A percentile compares a stretch with the other conserved stretches of the same genome.
These are phyloP conservation scores for Lentinula lateritia DNA, from an alignment of 768 basidiomycete genomes.

Conservation along the genomic window DNA sequence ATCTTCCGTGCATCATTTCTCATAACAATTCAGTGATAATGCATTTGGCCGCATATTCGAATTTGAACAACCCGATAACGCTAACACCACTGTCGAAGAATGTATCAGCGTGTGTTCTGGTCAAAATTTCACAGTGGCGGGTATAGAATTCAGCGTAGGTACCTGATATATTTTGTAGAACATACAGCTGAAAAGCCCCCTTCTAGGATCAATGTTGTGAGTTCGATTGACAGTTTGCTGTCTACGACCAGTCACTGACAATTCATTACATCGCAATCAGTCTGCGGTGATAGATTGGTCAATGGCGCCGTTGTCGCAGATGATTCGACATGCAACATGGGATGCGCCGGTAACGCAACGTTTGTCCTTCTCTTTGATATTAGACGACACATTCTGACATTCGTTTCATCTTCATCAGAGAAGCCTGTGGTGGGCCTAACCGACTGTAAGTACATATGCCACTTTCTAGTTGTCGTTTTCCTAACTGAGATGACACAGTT, in stretches of 20 bases:
- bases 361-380: constrained; percentile 22
- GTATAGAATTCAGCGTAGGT: constrained; percentile 60
- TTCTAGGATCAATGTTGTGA: constrained; percentile 38
- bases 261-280: constrained; percentile 26
- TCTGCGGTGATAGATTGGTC: constrained; percentile 65
- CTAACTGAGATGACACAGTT: constrained; percentile 16
- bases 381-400: neutral
- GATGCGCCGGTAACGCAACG: constrained; percentile 65
- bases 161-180: neutral
- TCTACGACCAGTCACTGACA: neutral
- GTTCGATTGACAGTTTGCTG: constrained; percentile 12
- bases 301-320: constrained; percentile 49
- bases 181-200: constrained; percentile 5
- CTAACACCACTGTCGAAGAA: constrained; percentile 46
- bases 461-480: neutral
- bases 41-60: constrained; percentile 58
- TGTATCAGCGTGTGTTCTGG: constrained; percentile 58
- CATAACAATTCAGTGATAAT: constrained; percentile 40
- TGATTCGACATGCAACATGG: constrained; percentile 61
- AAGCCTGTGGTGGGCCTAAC: constrained; percentile 71
- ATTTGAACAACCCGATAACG: constrained; percentile 29
- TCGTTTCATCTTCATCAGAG: constrained; percentile 24
- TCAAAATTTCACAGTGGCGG: constrained; percentile 61
- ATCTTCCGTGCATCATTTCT: neutral
- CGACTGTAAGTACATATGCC: constrained; percentile 27